Conservation (phyloP, 805 yeast species). For the Vanderwaltozyma tropicalis region DNA sequence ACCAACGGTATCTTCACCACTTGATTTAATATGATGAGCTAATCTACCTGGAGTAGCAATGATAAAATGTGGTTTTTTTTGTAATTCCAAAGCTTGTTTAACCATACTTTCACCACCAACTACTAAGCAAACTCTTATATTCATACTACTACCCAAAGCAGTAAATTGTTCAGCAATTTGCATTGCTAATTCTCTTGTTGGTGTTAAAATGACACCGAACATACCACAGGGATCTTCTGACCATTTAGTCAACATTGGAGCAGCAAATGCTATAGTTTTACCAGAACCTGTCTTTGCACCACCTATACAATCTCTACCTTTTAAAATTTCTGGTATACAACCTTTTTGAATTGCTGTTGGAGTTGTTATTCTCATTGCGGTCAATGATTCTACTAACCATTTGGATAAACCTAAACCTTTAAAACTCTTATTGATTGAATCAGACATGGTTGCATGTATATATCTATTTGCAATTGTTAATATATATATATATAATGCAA, state of each 20-base stretch:
- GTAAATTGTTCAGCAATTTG: conserved; percentile 96
- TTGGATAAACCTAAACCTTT: conserved; percentile 56
- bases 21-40: conserved; percentile 79
- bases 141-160: conserved; percentile 85
- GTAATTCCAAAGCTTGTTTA: conserved; percentile 74
- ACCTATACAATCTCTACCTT: conserved; percentile 83
- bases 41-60: conserved; percentile 96
- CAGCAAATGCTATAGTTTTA: conserved; percentile 94
- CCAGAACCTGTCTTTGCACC: conserved; percentile 99
- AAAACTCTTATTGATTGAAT: background rate
- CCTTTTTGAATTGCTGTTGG: conserved; percentile 85
- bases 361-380: conserved; percentile 66
- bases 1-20: conserved; percentile 78
- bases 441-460: background rate
- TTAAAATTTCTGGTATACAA: conserved; percentile 78
- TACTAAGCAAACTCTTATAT: conserved; percentile 68
- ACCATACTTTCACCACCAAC: conserved; percentile 95
- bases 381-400: conserved; percentile 77
- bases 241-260: conserved; percentile 94
- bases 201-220: conserved; percentile 80
- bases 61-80: conserved; percentile 81
- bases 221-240: conserved; percentile 91
- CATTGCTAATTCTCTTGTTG: conserved; percentile 86
- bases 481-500: background rate
- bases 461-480: background rate